These are phyloP conservation scores for Spizellomyces punctatus DNA, from an alignment of 192 early-diverging fungal species.

Conservation along the genomic window DNA sequence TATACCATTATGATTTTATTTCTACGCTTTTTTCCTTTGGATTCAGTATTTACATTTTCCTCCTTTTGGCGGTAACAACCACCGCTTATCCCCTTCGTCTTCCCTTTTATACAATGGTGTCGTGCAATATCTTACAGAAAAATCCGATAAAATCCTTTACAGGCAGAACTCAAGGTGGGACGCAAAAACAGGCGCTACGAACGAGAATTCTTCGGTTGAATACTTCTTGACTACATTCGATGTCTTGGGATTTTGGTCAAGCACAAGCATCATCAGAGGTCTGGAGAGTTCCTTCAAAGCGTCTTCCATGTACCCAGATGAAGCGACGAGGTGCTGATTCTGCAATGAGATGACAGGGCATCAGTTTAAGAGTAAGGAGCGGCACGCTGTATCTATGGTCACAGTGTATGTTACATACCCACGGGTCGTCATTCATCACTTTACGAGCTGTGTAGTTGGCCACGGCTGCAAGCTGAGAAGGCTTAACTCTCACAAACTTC, in stretches of 20 bases:
- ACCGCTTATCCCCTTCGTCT: too few species aligned
- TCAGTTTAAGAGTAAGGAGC: not conserved
- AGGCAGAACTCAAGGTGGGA: not conserved
- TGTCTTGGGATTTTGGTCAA: too few species aligned
- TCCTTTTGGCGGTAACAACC: too few species aligned
- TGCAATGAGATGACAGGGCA: not conserved
- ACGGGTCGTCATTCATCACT: not conserved
- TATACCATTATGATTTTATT: too few species aligned
- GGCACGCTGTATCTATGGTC: not conserved
- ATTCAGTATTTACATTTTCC: too few species aligned
- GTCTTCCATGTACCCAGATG: not conserved
- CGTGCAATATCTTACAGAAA: too few species aligned
- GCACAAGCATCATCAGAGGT: too few species aligned
- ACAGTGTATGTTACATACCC: not conserved
- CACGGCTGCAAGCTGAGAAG: not conserved
- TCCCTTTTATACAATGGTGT: too few species aligned
- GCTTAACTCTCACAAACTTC: not conserved
- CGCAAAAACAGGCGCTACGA: not conserved
- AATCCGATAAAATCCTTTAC: too few species aligned
- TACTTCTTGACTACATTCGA: not conserved
- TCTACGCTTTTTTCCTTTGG: too few species aligned
- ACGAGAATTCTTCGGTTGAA: not conserved
- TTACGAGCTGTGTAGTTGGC: not conserved
- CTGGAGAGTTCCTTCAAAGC: too few species aligned
- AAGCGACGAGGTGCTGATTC: not conserved